Percentiles rank a stretch among this genome's conserved stretches.
Conservation (phyloP, 1,284 basidiomycete species). For the Rugiboletus extremiorientalis region DNA sequence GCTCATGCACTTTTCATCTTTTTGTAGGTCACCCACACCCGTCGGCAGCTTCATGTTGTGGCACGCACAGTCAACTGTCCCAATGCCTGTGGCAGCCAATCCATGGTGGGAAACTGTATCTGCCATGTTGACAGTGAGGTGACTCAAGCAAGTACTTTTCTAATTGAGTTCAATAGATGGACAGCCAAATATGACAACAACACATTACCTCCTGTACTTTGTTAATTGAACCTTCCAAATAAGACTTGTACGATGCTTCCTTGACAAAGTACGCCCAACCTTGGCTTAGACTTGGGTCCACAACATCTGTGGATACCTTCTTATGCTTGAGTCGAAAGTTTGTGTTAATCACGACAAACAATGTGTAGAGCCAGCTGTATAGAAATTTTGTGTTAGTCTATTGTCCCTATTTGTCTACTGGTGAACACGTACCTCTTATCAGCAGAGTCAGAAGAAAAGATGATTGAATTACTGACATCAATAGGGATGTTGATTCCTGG, state of each 20-base stretch:
- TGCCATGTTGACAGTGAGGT: neutral
- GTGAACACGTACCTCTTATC: too few species aligned
- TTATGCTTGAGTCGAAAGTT: neutral
- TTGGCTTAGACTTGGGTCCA: neutral
- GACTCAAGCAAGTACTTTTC: slow-evolving; percentile 6
- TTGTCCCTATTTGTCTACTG: too few species aligned
- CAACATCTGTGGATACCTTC: neutral
- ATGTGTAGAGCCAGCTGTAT: slow-evolving; percentile 11
- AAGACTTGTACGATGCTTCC: neutral
- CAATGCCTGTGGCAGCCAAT: slow-evolving; percentile 18
- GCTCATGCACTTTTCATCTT: neutral
- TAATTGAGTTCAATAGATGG: too few species aligned
- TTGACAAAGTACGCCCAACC: neutral
- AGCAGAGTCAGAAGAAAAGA: too few species aligned
- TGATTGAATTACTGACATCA: neutral
- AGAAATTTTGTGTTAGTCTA: neutral
- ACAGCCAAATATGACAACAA: neutral
- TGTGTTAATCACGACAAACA: neutral
- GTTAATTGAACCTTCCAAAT: too few species aligned
- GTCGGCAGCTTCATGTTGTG: slow-evolving; percentile 21
- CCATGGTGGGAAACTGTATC: neutral
- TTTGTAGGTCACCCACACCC: slow-evolving; percentile 25
- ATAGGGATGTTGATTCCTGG: slow-evolving; percentile 20
- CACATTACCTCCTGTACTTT: neutral
- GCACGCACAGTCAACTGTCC: slow-evolving; percentile 17